A percentile compares a stretch with the other conserved stretches of the same genome.
These are phyloP conservation scores for Trypethelium eluteriae DNA, from an alignment of 495 filamentous ascomycete genomes.

Conservation along the genomic window DNA sequence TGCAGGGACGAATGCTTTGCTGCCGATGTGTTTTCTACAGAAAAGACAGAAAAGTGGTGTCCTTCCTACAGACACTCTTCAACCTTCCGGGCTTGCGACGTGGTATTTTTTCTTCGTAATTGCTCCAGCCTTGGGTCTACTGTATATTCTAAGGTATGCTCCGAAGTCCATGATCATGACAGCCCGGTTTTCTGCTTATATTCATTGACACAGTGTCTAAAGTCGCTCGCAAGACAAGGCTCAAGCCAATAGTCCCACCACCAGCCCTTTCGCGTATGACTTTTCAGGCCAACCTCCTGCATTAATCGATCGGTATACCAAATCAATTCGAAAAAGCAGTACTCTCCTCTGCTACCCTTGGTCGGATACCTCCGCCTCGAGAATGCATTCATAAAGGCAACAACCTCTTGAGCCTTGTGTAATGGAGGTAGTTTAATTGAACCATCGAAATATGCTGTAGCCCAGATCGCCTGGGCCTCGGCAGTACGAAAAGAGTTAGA, in stretches of 20 bases:
- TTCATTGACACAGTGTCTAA: slow-evolving; percentile 28
- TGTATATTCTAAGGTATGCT: no score
- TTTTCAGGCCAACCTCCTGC: slow-evolving; percentile 29
- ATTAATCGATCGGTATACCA: slow-evolving; percentile 34
- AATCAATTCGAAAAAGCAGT: slow-evolving; percentile 34
- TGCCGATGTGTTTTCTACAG: no score
- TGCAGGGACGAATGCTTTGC: no score
- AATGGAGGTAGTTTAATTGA: slow-evolving; percentile 20
- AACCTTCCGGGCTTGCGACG: no score
- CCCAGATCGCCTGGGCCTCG: slow-evolving; percentile 42
- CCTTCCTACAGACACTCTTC: no score
- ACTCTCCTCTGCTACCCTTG: slow-evolving; percentile 35
- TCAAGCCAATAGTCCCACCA: slow-evolving; percentile 29
- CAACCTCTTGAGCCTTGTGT: slow-evolving; percentile 30
- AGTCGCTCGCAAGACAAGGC: slow-evolving; percentile 30
- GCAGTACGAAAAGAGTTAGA: slow-evolving; percentile 37
- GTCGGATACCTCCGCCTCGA: slow-evolving; percentile 36
- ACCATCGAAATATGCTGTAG: slow-evolving; percentile 38
- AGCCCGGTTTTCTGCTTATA: slow-evolving; percentile 22
- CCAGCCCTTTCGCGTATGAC: slow-evolving; percentile 27
- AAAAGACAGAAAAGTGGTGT: no score
- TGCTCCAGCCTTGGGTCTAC: no score
- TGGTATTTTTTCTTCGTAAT: no score
- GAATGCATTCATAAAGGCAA: slow-evolving; percentile 35
- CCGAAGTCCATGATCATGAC: no score